phyloP scores from a whole-genome alignment of 768 basidiomycete genomes.

The Kondoa subrosea region DNA sequence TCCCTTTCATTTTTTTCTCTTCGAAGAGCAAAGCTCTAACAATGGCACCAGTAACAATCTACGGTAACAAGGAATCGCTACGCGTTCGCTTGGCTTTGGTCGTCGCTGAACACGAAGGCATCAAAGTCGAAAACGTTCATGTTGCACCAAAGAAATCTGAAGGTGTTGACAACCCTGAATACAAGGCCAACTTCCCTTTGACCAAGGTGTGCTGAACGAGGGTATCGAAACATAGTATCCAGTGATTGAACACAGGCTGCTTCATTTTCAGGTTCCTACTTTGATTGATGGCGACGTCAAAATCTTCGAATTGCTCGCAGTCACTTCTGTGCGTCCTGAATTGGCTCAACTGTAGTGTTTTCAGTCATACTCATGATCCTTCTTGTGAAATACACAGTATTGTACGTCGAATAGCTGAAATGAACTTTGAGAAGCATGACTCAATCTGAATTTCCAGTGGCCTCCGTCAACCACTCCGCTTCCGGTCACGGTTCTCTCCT shows the following conservation, averaged over 20 bases:
- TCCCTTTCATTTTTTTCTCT: too few relatives aligned
- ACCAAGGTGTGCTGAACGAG: neutral
- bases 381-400: conserved; percentile 1
- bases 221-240: too few relatives aligned
- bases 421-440: conserved; percentile 22
- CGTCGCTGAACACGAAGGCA: neutral
- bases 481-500: conserved; percentile 13
- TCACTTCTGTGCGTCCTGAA: conserved; percentile 58
- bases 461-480: conserved; percentile 38
- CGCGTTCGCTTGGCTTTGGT: neutral
- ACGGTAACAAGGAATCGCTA: neutral
- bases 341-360: conserved; percentile 7
- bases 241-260: too few relatives aligned
- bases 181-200: neutral
- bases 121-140: neutral
- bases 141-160: neutral
- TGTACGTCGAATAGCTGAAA: conserved; percentile 3
- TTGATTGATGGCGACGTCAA: conserved; percentile 64
- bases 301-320: conserved; percentile 58
- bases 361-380: neutral
- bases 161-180: neutral
- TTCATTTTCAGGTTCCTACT: conserved; percentile 53
- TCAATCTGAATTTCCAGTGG: conserved; percentile 43
- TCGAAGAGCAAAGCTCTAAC: too few relatives aligned
- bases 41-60: too few relatives aligned